Evolutionary conservation across 2,329 filamentous ascomycete species (phyloP).

Genomic region (Colletotrichum orbiculare): DNA sequence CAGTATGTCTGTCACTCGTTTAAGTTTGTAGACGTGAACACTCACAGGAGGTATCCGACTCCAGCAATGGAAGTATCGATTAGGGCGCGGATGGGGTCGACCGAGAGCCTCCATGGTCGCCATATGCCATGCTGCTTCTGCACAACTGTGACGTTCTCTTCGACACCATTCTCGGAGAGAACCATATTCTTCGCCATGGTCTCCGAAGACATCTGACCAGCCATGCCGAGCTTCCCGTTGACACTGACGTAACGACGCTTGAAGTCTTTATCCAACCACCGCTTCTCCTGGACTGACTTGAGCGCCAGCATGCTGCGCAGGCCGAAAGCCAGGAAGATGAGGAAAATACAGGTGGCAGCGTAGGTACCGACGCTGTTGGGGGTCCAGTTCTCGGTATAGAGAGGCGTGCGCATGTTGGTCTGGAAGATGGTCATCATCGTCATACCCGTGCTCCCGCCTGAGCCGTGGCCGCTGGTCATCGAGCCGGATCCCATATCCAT

Average conservation of each 20-base stretch:
- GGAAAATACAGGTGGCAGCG: constrained; percentile 91
- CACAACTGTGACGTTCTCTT: constrained; percentile 83
- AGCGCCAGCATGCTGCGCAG: constrained; percentile 78
- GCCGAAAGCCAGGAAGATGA: constrained; percentile 78
- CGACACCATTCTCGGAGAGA: constrained; percentile 80
- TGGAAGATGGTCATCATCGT: constrained; percentile 71
- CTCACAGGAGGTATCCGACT: constrained; percentile 87
- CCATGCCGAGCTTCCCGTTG: constrained; percentile 69
- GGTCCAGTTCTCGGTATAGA: constrained; percentile 77
- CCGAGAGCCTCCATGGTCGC: constrained; percentile 83
- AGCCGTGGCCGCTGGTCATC: constrained; percentile 20
- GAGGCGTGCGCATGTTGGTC: constrained; percentile 58
- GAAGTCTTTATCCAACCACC: constrained; percentile 78
- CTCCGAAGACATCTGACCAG: constrained; percentile 69
- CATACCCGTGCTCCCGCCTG: constrained; percentile 33
- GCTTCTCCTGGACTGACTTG: constrained; percentile 70
- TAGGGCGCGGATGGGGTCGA: constrained; percentile 78
- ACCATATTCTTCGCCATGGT: constrained; percentile 72
- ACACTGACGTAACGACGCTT: constrained; percentile 82
- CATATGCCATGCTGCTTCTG: constrained; percentile 62
- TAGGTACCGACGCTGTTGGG: constrained; percentile 78
- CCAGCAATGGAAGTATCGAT: constrained; percentile 79
- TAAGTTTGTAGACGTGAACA: constrained; percentile 40
- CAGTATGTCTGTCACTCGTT: not conserved
- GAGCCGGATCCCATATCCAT: constrained; percentile 32